Percentiles rank a stretch among this genome's conserved stretches.
Conservation (phyloP, 805 yeast species). For the Candida cerambycidarum region DNA sequence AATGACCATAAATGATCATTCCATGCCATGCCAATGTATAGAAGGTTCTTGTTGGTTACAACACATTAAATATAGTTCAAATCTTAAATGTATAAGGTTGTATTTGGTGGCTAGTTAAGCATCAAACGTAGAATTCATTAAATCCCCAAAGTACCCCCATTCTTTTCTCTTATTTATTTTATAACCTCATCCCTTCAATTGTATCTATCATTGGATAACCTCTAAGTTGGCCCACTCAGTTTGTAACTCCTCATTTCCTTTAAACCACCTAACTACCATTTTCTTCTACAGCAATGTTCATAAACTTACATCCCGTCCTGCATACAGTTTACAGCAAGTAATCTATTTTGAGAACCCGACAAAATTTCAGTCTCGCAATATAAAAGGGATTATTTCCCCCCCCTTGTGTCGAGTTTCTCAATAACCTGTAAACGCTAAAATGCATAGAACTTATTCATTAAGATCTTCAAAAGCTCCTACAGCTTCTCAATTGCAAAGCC, state of each 20-base stretch:
- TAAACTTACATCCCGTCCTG: constrained; percentile 3
- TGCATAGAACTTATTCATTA: constrained; percentile 98
- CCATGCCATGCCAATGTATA: neutral
- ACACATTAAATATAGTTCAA: no score
- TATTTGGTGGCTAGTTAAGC: no score
- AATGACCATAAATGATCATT: neutral
- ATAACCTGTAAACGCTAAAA: constrained; percentile 28
- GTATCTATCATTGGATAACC: no score
- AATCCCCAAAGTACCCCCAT: no score
- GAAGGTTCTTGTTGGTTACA: constrained; percentile 3
- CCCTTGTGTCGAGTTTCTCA: constrained; percentile 1
- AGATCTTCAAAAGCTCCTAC: constrained; percentile 96
- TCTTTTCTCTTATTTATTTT: no score
- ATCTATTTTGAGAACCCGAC: constrained; percentile 3
- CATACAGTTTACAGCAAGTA: constrained; percentile 10
- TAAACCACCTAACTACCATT: no score
- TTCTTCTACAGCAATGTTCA: constrained; percentile 6
- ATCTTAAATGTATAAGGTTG: no score
- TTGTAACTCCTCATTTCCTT: no score
- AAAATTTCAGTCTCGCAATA: constrained; percentile 5
- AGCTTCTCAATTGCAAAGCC: constrained; percentile 89
- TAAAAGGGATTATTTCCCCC: constrained; percentile 4
- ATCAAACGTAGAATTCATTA: no score
- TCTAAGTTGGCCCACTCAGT: no score
- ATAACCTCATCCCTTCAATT: no score